Evolutionary conservation across 1,284 basidiomycete genomes (phyloP), one percentile per base, ranked within the genome.

Genomic region (Exobasidium cylindrosporum): DNA sequence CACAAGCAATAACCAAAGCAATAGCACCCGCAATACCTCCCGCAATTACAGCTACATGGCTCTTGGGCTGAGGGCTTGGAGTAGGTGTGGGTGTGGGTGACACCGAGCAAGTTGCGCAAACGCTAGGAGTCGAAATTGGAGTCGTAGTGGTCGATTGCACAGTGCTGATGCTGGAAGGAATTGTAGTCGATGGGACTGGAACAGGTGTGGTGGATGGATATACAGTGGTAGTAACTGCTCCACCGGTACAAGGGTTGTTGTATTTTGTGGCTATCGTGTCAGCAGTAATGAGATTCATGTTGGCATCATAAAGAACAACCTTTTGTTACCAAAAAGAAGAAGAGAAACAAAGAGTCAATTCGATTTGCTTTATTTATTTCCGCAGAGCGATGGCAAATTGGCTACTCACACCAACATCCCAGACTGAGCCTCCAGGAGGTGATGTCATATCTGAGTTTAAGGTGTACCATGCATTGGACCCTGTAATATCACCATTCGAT

Each of bases 1-100:
- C 7, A 21, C 10, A 7, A 31, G 29, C 29, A 7, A 31, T 7
- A 23, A 50, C 10, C 29, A 50, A 31, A 7, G 47, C 47, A 24
- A 50, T 31, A 23, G 10, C 47, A 10, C 47, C 47, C 7, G 29
- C 47, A 31, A 50, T 23, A 31, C 47, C 47, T 50, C 47, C 47
- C 7, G 29, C 47, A 21, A 50, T 50, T 14, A 21, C 47, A 31
- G 47, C 10, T 26, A 50, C 47, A 14, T 21, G 7, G 23, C 7
- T 50, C 29, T 31, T 50, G 7, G 47, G 14, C 7, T 7, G 21
- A 7, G 47, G 23, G 7, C 10, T 7, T 7, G 24, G 23, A 7
- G 35, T 40, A 17, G 35, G 35, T 10, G 35, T 40, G 17, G 35
- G 35, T 10, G 35, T 40, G 17, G 35, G 35, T 31, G 47, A 7